A percentile compares a stretch with the other conserved stretches of the same genome.
phyloP scores from a whole-genome alignment of 495 filamentous ascomycete genomes.

The Entonaema liquescens region DNA sequence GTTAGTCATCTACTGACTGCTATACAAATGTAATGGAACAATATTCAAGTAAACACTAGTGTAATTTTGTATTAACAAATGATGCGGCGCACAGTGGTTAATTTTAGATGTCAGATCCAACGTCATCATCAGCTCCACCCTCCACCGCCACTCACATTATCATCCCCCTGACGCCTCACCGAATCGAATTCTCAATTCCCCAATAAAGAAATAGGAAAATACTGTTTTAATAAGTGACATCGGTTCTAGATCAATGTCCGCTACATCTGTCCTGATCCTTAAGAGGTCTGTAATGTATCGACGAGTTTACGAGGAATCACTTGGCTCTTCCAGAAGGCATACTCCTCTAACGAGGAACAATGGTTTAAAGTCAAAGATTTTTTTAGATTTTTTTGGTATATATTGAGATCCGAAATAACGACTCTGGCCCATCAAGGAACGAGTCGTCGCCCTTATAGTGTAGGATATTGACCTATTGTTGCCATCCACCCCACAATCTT shows the following conservation, averaged over 20 bases:
- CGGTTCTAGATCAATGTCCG: not conserved
- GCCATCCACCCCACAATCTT: not conserved
- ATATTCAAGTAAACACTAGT: too few species aligned
- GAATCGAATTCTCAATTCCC: not conserved
- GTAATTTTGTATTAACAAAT: not conserved
- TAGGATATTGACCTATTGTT: not conserved
- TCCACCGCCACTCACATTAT: slow-evolving; percentile 16
- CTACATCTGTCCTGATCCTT: not conserved
- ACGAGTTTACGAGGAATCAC: not conserved
- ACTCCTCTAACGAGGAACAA: not conserved
- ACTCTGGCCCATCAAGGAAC: not conserved
- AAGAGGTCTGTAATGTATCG: not conserved
- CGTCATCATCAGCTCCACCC: slow-evolving; percentile 27
- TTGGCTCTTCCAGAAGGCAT: not conserved
- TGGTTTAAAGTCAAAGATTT: not conserved
- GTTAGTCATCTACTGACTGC: too few species aligned
- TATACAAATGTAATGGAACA: too few species aligned
- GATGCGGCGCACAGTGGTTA: not conserved
- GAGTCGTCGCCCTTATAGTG: not conserved
- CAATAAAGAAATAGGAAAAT: not conserved
- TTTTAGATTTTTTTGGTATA: not conserved
- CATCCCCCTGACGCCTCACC: not conserved
- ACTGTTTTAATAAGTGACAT: not conserved
- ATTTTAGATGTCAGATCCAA: not conserved
- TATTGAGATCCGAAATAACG: not conserved